Conservation (phyloP, 306 rosid species). For the Quercus aquifolioides region DNA sequence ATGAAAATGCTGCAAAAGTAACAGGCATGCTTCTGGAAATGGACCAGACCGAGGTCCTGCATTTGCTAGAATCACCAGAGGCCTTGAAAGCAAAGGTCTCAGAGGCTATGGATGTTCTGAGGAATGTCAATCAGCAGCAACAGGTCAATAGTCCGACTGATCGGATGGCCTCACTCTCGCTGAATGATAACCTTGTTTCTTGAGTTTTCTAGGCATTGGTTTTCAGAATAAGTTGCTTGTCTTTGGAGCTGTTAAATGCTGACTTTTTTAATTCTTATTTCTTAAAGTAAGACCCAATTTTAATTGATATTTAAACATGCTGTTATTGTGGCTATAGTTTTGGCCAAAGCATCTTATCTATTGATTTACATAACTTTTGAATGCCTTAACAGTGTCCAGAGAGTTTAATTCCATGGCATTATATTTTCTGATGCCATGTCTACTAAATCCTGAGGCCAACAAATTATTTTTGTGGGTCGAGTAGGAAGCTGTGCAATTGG, state of each 20-base stretch:
- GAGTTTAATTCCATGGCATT: too few relatives aligned
- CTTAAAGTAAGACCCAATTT: background rate
- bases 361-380: background rate
- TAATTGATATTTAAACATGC: background rate
- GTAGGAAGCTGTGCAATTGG: background rate
- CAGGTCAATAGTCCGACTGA: conserved; percentile 42
- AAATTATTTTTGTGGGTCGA: background rate
- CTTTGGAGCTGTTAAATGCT: background rate
- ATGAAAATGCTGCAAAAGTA: conserved; percentile 61
- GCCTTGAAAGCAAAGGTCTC: conserved; percentile 64
- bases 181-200: conserved; percentile 48
- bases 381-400: background rate
- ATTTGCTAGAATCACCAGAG: conserved; percentile 69
- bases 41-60: conserved; percentile 81
- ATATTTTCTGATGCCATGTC: background rate
- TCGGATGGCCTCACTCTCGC: conserved; percentile 54
- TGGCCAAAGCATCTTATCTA: background rate
- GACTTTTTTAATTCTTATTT: background rate
- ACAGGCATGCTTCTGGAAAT: conserved; percentile 84
- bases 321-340: background rate
- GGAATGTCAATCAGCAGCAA: conserved; percentile 57
- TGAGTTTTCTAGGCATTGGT: conserved; percentile 1
- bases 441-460: background rate
- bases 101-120: conserved; percentile 69
- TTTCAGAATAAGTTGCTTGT: background rate